These are phyloP conservation scores for Mycena sp. DNA, from an alignment of 1,284 basidiomycete species.

Conservation along the genomic window DNA sequence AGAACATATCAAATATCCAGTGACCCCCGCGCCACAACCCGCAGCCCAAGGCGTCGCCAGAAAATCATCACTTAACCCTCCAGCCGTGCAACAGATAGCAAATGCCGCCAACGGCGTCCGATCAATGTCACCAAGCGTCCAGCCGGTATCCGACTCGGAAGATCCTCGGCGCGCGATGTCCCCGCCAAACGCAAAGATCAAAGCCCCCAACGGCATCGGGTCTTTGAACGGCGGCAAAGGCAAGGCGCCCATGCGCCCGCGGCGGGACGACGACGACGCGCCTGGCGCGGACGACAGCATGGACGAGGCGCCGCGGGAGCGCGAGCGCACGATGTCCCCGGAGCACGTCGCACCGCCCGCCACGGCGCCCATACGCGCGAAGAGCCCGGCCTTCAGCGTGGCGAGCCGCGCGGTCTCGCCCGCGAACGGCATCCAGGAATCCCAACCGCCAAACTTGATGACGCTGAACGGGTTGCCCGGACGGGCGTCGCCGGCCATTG, in stretches of 20 bases:
- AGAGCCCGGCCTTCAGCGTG: slow-evolving; percentile 61
- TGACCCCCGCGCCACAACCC: slow-evolving; percentile 59
- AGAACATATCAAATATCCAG: slow-evolving; percentile 97
- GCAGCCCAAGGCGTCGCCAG: slow-evolving; percentile 42
- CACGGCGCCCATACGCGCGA: slow-evolving; percentile 54
- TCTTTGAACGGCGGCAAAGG: slow-evolving; percentile 40
- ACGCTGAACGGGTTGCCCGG: slow-evolving; percentile 57
- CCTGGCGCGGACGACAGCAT: slow-evolving; percentile 59
- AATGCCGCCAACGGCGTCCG: slow-evolving; percentile 50
- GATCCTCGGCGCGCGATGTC: slow-evolving; percentile 73
- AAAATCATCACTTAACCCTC: slow-evolving; percentile 45
- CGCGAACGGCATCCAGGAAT: too few relatives aligned
- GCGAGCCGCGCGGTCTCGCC: slow-evolving; percentile 68
- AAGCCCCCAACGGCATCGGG: slow-evolving; percentile 55
- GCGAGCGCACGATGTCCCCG: slow-evolving; percentile 65
- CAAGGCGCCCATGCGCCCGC: slow-evolving; percentile 66
- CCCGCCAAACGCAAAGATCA: slow-evolving; percentile 54
- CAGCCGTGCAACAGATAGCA: slow-evolving; percentile 29
- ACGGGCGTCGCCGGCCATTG: slow-evolving; percentile 70
- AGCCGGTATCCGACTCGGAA: slow-evolving; percentile 54
- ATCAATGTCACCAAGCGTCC: slow-evolving; percentile 64
- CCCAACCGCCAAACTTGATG: slow-evolving; percentile 62
- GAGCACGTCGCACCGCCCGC: slow-evolving; percentile 45
- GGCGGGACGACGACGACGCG: slow-evolving; percentile 73
- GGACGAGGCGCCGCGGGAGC: slow-evolving; percentile 56